Conservation (phyloP, 805 yeast species). For the Ogataea zsoltii region DNA sequence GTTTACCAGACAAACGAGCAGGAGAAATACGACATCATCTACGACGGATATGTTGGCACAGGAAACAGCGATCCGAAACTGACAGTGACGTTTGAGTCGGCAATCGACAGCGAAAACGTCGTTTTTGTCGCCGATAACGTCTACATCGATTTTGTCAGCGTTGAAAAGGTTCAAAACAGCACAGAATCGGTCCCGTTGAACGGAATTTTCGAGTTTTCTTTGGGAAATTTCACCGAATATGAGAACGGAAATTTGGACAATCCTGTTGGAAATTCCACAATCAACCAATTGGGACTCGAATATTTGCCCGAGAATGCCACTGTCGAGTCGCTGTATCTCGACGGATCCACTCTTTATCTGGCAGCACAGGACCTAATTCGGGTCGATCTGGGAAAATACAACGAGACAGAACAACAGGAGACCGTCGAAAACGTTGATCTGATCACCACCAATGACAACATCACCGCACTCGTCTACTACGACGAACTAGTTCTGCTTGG, state of each 20-base stretch:
- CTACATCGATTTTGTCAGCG: constrained; percentile 46
- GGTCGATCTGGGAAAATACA: constrained; percentile 28
- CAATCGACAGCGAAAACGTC: constrained; percentile 37
- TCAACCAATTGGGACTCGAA: constrained; percentile 41
- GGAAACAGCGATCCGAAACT: constrained; percentile 33
- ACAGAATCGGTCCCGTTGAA: constrained; percentile 45
- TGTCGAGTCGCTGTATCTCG: constrained; percentile 36
- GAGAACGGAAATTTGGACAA: constrained; percentile 19
- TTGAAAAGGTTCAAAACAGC: constrained; percentile 39
- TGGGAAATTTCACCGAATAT: constrained; percentile 56
- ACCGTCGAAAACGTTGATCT: neutral
- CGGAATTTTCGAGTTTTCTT: constrained; percentile 82
- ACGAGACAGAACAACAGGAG: constrained; percentile 13
- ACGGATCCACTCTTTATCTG: constrained; percentile 40
- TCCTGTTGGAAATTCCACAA: constrained; percentile 48
- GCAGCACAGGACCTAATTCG: constrained; percentile 47
- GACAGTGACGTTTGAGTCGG: constrained; percentile 39
- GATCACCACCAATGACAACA: too few relatives aligned
- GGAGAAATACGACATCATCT: constrained; percentile 79
- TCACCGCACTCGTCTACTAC: constrained; percentile 27
- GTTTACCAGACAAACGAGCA: constrained; percentile 80
- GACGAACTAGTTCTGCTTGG: constrained; percentile 49
- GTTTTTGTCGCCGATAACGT: constrained; percentile 74
- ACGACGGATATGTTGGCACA: constrained; percentile 48
- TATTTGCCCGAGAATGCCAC: constrained; percentile 40